phyloP scores from a whole-genome alignment of 1,284 basidiomycete genomes.

The Ustilago loliicola region DNA sequence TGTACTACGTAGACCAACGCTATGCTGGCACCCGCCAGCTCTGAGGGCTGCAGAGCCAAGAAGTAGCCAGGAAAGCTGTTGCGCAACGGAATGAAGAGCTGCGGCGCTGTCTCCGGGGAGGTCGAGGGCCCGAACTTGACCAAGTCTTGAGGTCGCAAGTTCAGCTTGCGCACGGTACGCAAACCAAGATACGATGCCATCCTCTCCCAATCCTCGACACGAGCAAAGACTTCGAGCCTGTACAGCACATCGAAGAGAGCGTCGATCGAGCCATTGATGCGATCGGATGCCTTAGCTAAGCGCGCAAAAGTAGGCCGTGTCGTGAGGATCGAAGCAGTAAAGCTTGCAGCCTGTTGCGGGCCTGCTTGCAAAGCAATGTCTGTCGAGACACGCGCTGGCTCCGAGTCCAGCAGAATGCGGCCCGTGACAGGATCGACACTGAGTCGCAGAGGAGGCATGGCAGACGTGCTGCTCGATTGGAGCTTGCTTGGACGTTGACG shows the following conservation, averaged over 20 bases:
- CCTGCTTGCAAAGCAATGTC: neutral
- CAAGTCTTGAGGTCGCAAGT: conserved; percentile 73
- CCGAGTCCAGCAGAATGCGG: conserved; percentile 40
- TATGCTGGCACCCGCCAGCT: conserved; percentile 34
- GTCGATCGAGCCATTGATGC: conserved; percentile 50
- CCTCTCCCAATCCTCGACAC: conserved; percentile 63
- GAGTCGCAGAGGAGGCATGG: conserved; percentile 44
- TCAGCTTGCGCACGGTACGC: conserved; percentile 78
- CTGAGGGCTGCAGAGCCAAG: conserved; percentile 51
- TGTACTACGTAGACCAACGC: conserved; percentile 52
- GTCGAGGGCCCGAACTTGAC: conserved; percentile 49
- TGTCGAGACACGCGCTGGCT: conserved; percentile 9
- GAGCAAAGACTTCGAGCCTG: conserved; percentile 47
- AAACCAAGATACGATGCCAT: conserved; percentile 71
- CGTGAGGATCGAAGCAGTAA: conserved; percentile 40
- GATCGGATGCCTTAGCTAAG: conserved; percentile 48
- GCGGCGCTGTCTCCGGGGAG: conserved; percentile 31
- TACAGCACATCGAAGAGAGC: conserved; percentile 49
- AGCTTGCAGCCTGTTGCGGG: conserved; percentile 16
- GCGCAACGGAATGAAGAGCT: conserved; percentile 53
- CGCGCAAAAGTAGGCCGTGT: conserved; percentile 30
- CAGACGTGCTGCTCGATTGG: conserved; percentile 7
- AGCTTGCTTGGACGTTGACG: neutral
- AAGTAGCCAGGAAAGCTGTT: conserved; percentile 56
- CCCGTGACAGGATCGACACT: conserved; percentile 51